A percentile compares a stretch with the other conserved stretches of the same genome.
These are phyloP conservation scores for Coemansia sp. DNA, from an alignment of 192 early-diverging fungal genomes.

Conservation along the genomic window DNA sequence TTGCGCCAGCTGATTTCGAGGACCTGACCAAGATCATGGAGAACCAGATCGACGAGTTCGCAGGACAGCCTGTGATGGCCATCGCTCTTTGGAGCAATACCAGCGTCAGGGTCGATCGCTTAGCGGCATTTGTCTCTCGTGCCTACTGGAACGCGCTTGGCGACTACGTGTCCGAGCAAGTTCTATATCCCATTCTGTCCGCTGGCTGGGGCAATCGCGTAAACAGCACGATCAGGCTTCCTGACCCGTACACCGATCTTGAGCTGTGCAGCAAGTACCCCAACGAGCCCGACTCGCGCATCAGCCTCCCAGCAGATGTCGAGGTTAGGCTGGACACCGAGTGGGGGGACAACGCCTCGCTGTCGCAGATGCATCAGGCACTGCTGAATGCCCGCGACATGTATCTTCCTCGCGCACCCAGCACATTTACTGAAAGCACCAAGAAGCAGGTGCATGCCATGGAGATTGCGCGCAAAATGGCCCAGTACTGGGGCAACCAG, in stretches of 20 bases:
- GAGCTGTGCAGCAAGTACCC: constrained; percentile 3
- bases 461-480: constrained; percentile 53
- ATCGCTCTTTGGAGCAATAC: constrained; percentile 48
- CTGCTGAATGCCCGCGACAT: constrained; percentile 28
- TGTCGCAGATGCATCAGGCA: constrained; percentile 18
- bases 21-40: constrained; percentile 30
- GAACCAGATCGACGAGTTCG: constrained; percentile 40
- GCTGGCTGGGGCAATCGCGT: constrained; percentile 34
- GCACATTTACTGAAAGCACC: constrained; percentile 44
- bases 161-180: constrained; percentile 50
- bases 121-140: constrained; percentile 42
- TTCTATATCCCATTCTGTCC: constrained; percentile 44
- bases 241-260: constrained; percentile 34
- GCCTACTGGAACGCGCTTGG: constrained; percentile 52
- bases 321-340: constrained; percentile 25
- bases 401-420: constrained; percentile 22
- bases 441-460: constrained; percentile 50
- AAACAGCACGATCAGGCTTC: constrained; percentile 25
- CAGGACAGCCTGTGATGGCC: constrained; percentile 38
- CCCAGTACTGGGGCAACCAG: constrained; percentile 50
- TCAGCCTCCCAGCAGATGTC: constrained; percentile 16
- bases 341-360: constrained; percentile 5
- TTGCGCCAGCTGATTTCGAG: constrained; percentile 21
- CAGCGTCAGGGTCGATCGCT: constrained; percentile 36
- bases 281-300: constrained; percentile 12